Percentiles rank a stretch among this genome's conserved stretches.
phyloP scores from a whole-genome alignment of 352 stramenopile species.

The Phytophthora pseudosyringae region DNA sequence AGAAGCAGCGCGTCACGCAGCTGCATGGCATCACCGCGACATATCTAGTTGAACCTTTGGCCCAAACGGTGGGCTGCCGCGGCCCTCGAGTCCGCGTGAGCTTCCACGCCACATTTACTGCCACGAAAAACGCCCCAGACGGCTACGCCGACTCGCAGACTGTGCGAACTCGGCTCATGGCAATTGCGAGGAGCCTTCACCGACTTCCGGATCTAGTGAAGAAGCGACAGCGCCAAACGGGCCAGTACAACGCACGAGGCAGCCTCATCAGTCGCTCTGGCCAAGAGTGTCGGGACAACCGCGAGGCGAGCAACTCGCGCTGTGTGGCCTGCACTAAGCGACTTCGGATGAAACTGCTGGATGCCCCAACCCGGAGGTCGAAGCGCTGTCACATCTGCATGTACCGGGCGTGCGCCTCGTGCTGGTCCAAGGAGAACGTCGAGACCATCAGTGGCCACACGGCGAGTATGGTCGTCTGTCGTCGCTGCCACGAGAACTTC shows the following conservation, averaged over 20 bases:
- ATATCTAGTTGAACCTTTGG: slow-evolving; percentile 42
- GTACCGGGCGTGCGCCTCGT: slow-evolving; percentile 51
- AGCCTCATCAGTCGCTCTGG: slow-evolving; percentile 19
- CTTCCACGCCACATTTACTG: slow-evolving; percentile 48
- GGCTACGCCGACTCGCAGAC: slow-evolving; percentile 33
- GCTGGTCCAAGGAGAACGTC: slow-evolving; percentile 45
- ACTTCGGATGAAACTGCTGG: slow-evolving; percentile 39
- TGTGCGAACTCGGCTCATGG: slow-evolving; percentile 31
- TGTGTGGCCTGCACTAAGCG: slow-evolving; percentile 58
- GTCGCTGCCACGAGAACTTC: slow-evolving; percentile 50
- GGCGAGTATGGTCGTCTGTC: slow-evolving; percentile 43
- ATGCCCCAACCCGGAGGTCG: slow-evolving; percentile 34
- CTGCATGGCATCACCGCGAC: slow-evolving; percentile 47
- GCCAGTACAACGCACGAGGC: slow-evolving; percentile 3
- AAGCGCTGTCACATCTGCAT: slow-evolving; percentile 55
- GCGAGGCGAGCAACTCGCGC: slow-evolving; percentile 33
- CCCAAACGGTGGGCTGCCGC: slow-evolving; percentile 18
- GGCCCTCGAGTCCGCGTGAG: slow-evolving; percentile 43
- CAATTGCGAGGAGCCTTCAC: slow-evolving; percentile 39
- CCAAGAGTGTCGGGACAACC: slow-evolving; percentile 12
- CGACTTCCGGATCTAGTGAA: slow-evolving; percentile 40
- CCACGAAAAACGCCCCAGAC: slow-evolving; percentile 12
- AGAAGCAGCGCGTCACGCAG: slow-evolving; percentile 37
- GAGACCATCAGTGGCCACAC: slow-evolving; percentile 46
- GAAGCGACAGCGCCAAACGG: slow-evolving; percentile 23